phyloP scores from a whole-genome alignment of 148 eudicot species.

The Amaranthus hypochondriacus region DNA sequence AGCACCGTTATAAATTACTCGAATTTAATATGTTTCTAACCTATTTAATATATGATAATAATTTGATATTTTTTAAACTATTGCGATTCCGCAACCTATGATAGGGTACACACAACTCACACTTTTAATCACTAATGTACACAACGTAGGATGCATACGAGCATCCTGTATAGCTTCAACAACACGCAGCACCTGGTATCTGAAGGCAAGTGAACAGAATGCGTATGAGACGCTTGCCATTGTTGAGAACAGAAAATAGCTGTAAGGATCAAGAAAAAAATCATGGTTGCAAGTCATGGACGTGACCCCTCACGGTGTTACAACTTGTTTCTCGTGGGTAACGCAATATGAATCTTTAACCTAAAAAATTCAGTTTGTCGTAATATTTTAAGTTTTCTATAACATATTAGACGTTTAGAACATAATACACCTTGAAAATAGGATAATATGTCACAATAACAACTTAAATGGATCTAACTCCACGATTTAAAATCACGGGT shows the following conservation, averaged over 20 bases:
- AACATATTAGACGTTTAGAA: too few species aligned
- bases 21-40: not conserved
- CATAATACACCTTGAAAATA: too few species aligned
- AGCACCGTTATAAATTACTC: not conserved
- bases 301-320: too few species aligned
- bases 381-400: too few species aligned
- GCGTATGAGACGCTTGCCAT: not conserved
- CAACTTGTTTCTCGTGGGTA: too few species aligned
- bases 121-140: conserved; percentile 6
- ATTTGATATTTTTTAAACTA: not conserved
- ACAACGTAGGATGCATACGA: not conserved
- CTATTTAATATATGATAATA: conserved; percentile 8
- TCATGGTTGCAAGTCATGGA: too few species aligned
- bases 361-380: too few species aligned
- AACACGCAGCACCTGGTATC: not conserved
- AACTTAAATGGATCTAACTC: too few species aligned
- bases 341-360: too few species aligned
- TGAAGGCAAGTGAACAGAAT: not conserved
- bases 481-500: too few species aligned
- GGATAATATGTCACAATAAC: too few species aligned
- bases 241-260: not conserved
- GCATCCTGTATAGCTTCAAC: not conserved
- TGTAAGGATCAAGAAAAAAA: not conserved
- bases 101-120: not conserved
- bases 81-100: not conserved